A percentile compares a stretch with the other conserved stretches of the same genome.
phyloP scores from a whole-genome alignment of 2,329 filamentous ascomycete genomes.

The Botrytis sinoallii region DNA sequence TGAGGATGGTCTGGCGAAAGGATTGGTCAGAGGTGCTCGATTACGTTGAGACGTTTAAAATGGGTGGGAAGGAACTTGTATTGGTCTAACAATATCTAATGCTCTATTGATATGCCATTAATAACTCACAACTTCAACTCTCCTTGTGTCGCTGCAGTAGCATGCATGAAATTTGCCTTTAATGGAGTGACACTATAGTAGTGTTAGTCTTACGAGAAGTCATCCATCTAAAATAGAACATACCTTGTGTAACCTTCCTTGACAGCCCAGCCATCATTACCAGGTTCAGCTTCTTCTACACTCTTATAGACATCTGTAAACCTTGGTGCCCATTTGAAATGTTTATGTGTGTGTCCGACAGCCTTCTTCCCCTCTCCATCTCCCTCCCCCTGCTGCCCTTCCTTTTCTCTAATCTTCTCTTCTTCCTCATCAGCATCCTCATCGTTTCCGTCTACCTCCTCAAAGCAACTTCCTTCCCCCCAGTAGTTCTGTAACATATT shows the following conservation, averaged over 20 bases:
- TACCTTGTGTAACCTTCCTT: conserved; percentile 84
- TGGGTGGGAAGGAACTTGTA: conserved; percentile 25
- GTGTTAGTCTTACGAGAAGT: conserved; percentile 23
- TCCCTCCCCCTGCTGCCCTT: conserved; percentile 40
- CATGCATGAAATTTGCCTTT: conserved; percentile 89
- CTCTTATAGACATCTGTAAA: conserved; percentile 85
- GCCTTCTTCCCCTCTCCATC: conserved; percentile 37
- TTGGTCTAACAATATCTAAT: conserved; percentile 38
- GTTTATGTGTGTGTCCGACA: conserved; percentile 65
- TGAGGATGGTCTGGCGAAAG: conserved; percentile 21
- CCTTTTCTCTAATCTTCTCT: conserved; percentile 65
- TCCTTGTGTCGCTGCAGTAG: conserved; percentile 58
- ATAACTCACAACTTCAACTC: conserved; percentile 78
- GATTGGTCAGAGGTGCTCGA: conserved; percentile 18
- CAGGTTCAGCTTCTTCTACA: conserved; percentile 73
- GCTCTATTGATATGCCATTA: conserved; percentile 36
- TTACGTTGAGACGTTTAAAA: neutral
- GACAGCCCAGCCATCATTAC: conserved; percentile 92
- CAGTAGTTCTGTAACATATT: conserved; percentile 89
- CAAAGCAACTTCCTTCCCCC: conserved; percentile 80
- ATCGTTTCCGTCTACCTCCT: conserved; percentile 67
- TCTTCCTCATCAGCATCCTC: conserved; percentile 66
- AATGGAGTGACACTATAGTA: conserved; percentile 76
- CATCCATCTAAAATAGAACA: conserved; percentile 31
- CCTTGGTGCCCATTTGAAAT: conserved; percentile 91